phyloP scores from a whole-genome alignment of 495 filamentous ascomycete genomes.

The Aspergillus taichungensis region DNA sequence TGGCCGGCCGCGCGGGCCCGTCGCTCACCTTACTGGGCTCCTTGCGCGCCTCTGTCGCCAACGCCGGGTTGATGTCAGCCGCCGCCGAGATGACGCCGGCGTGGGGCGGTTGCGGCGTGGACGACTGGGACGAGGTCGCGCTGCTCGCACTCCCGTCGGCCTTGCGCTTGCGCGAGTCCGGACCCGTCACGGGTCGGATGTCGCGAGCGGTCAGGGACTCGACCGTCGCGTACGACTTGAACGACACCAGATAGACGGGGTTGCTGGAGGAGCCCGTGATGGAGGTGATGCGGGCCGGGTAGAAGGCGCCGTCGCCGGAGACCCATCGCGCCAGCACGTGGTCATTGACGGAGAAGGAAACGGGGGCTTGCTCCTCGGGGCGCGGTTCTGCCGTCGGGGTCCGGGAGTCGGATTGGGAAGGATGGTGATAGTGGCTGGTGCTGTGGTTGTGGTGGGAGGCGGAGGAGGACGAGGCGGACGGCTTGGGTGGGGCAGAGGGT shows the following conservation, averaged over 20 bases:
- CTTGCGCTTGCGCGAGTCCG: constrained; percentile 76
- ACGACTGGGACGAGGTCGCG: constrained; percentile 33
- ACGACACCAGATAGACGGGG: constrained; percentile 88
- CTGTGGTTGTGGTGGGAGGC: constrained; percentile 24
- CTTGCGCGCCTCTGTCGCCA: constrained; percentile 60
- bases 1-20: constrained; percentile 54
- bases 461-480: constrained; percentile 35
- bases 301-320: constrained; percentile 82
- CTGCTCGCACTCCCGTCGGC: constrained; percentile 66
- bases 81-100: constrained; percentile 79
- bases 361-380: constrained; percentile 36
- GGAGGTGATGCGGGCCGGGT: constrained; percentile 85
- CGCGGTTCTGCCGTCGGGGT: constrained; percentile 31
- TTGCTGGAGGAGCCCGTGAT: constrained; percentile 83
- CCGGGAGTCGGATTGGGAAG: constrained; percentile 49
- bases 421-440: constrained; percentile 63
- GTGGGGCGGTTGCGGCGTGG: constrained; percentile 27
- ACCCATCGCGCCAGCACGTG: constrained; percentile 83
- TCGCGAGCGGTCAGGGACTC: constrained; percentile 80
- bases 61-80: constrained; percentile 71
- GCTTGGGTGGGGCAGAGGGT: constrained; percentile 34
- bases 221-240: constrained; percentile 76
- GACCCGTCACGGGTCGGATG: constrained; percentile 62
- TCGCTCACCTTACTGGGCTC: constrained; percentile 60
- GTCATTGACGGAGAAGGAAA: constrained; percentile 79